phyloP scores from a whole-genome alignment of 768 basidiomycete genomes.

The Cytidiella melzeri region DNA sequence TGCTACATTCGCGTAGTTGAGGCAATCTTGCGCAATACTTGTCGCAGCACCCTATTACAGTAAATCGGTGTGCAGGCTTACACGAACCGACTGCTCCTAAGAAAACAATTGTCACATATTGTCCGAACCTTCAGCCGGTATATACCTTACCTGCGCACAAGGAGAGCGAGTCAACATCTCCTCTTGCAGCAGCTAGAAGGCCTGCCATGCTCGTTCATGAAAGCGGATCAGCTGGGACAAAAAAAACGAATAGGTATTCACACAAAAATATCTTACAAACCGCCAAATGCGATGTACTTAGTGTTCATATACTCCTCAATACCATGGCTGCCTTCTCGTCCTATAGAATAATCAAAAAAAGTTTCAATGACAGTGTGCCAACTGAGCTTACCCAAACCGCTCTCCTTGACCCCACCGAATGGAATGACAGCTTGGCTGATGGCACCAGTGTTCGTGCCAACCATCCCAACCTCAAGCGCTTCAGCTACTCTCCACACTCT shows the following conservation, averaged over 20 bases:
- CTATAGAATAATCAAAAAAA: constrained; percentile 26
- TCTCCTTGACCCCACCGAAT: constrained; percentile 90
- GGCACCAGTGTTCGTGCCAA: constrained; percentile 75
- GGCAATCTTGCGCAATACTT: background rate
- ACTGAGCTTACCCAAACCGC: constrained; percentile 50
- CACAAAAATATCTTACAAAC: constrained; percentile 32
- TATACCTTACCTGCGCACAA: too few species aligned
- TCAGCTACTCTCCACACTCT: constrained; percentile 94
- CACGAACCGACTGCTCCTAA: too few species aligned
- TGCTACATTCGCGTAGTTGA: background rate
- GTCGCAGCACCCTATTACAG: too few species aligned
- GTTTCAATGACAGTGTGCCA: background rate
- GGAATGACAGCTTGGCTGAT: constrained; percentile 78
- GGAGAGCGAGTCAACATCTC: too few species aligned
- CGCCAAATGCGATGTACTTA: constrained; percentile 79
- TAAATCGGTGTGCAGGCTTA: too few species aligned
- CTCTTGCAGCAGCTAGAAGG: too few species aligned
- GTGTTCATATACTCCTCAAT: constrained; percentile 85
- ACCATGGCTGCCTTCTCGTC: constrained; percentile 85
- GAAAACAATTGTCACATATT: too few species aligned
- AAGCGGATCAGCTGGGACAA: too few species aligned
- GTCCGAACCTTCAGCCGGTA: too few species aligned
- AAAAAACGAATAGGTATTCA: background rate
- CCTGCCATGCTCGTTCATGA: too few species aligned
- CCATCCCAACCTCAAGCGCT: constrained; percentile 90